A percentile compares a stretch with the other conserved stretches of the same genome.
phyloP scores from a whole-genome alignment of 2,329 filamentous ascomycete genomes.

The Cladorrhinum sp. region DNA sequence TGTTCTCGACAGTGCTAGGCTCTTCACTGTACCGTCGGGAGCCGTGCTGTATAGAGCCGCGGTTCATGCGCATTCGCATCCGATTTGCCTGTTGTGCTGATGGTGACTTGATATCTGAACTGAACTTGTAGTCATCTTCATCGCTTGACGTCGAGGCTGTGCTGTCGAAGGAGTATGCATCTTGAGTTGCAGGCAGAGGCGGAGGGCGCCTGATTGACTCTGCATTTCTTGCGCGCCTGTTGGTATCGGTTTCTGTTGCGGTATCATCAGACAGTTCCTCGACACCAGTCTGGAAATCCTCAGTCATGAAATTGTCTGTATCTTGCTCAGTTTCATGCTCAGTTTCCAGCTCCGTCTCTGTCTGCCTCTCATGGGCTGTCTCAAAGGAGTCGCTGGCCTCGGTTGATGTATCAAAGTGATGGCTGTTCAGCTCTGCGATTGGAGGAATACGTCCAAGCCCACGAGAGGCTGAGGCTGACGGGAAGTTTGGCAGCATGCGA shows the following conservation, averaged over 20 bases:
- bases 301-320: slow-evolving; percentile 62
- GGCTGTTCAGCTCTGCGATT: slow-evolving; percentile 31
- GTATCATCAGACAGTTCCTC: slow-evolving; percentile 72
- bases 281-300: slow-evolving; percentile 91
- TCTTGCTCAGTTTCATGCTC: neutral
- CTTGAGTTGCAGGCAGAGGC: slow-evolving; percentile 43
- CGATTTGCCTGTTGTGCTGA: slow-evolving; percentile 61
- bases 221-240: slow-evolving; percentile 40
- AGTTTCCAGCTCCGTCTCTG: neutral
- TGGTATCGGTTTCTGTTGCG: slow-evolving; percentile 77
- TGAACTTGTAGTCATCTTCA: slow-evolving; percentile 62
- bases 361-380: slow-evolving; percentile 69
- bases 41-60: slow-evolving; percentile 57
- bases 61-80: slow-evolving; percentile 69
- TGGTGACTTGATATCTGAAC: slow-evolving; percentile 58
- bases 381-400: slow-evolving; percentile 49
- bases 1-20: slow-evolving; percentile 50
- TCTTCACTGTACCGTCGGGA: slow-evolving; percentile 62
- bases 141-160: slow-evolving; percentile 84
- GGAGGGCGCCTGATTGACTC: slow-evolving; percentile 43
- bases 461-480: slow-evolving; percentile 28
- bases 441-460: slow-evolving; percentile 30
- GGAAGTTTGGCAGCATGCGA: slow-evolving; percentile 34
- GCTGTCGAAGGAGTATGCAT: slow-evolving; percentile 70
- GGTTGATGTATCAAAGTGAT: slow-evolving; percentile 53